Conservation (phyloP, 2,329 filamentous ascomycete genomes). For the Aureobasidium pullulans region DNA sequence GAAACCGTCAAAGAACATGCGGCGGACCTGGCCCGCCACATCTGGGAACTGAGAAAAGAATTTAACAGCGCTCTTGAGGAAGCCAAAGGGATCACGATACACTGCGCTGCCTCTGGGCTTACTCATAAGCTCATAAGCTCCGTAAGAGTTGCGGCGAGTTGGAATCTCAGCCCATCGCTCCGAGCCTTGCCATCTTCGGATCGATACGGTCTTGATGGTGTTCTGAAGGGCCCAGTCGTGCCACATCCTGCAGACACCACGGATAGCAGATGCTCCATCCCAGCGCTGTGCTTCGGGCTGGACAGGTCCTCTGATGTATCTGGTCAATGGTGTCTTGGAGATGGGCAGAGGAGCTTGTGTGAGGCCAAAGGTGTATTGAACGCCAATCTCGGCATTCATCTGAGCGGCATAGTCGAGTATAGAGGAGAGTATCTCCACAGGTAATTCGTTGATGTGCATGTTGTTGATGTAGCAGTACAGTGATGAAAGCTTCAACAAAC, state of each 20-base stretch:
- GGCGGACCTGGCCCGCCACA: slow-evolving; percentile 42
- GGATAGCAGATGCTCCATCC: slow-evolving; percentile 42
- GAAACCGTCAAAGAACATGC: slow-evolving; percentile 50
- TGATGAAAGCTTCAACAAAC: background rate
- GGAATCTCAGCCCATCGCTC: slow-evolving; percentile 46
- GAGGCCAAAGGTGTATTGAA: slow-evolving; percentile 46
- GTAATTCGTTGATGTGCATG: slow-evolving; percentile 41
- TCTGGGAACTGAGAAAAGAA: slow-evolving; percentile 40
- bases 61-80: slow-evolving; percentile 40
- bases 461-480: background rate
- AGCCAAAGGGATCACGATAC: slow-evolving; percentile 46
- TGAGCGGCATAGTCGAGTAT: slow-evolving; percentile 44
- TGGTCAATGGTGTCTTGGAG: slow-evolving; percentile 37
- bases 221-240: slow-evolving; percentile 47
- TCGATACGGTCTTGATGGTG: slow-evolving; percentile 44
- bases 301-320: slow-evolving; percentile 45
- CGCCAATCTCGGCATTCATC: slow-evolving; percentile 40
- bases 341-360: slow-evolving; percentile 42
- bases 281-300: slow-evolving; percentile 45
- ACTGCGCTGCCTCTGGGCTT: slow-evolving; percentile 40
- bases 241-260: slow-evolving; percentile 44
- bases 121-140: slow-evolving; percentile 42
- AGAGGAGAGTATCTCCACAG: slow-evolving; percentile 44
- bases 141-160: slow-evolving; percentile 33
- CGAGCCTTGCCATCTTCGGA: slow-evolving; percentile 45